phyloP scores from a whole-genome alignment of 163 green algal genomes.

The Volvox carteri region DNA sequence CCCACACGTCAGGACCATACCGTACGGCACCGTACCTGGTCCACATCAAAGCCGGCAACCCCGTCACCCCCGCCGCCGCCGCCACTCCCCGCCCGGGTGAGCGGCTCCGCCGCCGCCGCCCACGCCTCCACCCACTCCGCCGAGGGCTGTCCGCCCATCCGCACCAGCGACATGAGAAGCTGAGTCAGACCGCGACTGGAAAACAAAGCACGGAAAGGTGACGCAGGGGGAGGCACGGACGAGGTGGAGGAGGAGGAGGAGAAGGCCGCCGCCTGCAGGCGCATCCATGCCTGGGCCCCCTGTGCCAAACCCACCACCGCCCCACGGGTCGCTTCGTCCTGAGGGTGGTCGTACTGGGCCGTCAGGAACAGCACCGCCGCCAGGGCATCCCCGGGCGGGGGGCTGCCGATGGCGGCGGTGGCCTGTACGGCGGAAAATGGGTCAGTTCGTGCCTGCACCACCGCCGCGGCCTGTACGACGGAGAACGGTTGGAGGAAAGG shows the following conservation, averaged over 20 bases:
- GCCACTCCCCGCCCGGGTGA: not conserved
- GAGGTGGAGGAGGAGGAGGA: not conserved
- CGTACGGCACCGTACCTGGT: conserved; percentile 51
- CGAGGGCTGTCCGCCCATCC: conserved; percentile 34
- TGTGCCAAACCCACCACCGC: conserved; percentile 31
- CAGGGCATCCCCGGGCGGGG: conserved; percentile 42
- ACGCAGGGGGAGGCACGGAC: not conserved
- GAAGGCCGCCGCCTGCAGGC: not conserved
- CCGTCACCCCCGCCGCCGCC: too few relatives aligned
- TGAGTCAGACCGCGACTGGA: conserved; percentile 20
- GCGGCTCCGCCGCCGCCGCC: not conserved
- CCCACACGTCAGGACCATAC: too few relatives aligned
- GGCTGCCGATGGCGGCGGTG: not conserved
- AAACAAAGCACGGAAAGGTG: conserved; percentile 1
- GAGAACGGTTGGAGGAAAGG: too few relatives aligned
- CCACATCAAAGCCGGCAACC: too few relatives aligned
- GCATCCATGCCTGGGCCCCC: conserved; percentile 22
- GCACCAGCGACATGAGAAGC: conserved; percentile 39
- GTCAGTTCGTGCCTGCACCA: not conserved
- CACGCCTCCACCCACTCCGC: conserved; percentile 42
- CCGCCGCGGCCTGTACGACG: conserved; percentile 8
- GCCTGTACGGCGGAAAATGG: not conserved
- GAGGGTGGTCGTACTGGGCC: conserved; percentile 49
- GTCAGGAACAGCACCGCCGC: conserved; percentile 8
- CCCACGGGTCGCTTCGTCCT: conserved; percentile 6